phyloP scores from a whole-genome alignment of 129 eudicot genomes.

The Pittosporum tobira region DNA sequence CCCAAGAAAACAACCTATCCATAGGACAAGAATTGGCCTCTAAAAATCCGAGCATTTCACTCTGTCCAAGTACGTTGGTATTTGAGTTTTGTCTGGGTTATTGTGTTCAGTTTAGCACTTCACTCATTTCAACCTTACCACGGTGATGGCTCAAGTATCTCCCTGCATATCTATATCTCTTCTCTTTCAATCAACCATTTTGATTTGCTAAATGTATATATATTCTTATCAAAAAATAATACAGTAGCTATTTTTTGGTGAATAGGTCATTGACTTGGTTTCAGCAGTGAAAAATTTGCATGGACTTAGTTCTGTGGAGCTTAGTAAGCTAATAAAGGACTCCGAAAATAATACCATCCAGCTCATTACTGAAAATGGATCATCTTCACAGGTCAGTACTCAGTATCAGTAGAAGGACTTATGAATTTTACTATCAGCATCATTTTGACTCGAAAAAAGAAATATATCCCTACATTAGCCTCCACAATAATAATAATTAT shows the following conservation, averaged over 20 bases:
- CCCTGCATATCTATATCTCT: too few relatives aligned
- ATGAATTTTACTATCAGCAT: neutral
- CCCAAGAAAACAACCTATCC: too few relatives aligned
- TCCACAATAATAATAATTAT: neutral
- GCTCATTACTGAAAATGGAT: slow-evolving; percentile 43
- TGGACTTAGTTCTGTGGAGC: slow-evolving; percentile 52
- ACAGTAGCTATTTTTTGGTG: neutral
- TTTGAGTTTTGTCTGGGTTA: too few relatives aligned
- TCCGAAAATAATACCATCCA: slow-evolving; percentile 37
- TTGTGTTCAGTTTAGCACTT: too few relatives aligned
- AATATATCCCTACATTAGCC: neutral
- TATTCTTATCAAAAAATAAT: too few relatives aligned
- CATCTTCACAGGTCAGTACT: slow-evolving; percentile 47
- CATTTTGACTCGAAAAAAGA: neutral
- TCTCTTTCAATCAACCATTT: neutral
- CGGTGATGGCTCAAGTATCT: too few relatives aligned
- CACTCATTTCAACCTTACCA: too few relatives aligned
- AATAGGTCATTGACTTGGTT: slow-evolving; percentile 59
- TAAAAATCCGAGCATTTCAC: too few relatives aligned
- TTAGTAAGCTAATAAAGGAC: slow-evolving; percentile 55
- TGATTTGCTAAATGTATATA: too few relatives aligned
- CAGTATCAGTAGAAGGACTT: neutral
- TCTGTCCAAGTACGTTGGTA: too few relatives aligned
- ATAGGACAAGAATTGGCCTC: too few relatives aligned
- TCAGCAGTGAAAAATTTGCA: slow-evolving; percentile 68